Base-by-base conservation (phyloP, 768 basidiomycete genomes). In the Auricularia auricula-judae region DNA sequence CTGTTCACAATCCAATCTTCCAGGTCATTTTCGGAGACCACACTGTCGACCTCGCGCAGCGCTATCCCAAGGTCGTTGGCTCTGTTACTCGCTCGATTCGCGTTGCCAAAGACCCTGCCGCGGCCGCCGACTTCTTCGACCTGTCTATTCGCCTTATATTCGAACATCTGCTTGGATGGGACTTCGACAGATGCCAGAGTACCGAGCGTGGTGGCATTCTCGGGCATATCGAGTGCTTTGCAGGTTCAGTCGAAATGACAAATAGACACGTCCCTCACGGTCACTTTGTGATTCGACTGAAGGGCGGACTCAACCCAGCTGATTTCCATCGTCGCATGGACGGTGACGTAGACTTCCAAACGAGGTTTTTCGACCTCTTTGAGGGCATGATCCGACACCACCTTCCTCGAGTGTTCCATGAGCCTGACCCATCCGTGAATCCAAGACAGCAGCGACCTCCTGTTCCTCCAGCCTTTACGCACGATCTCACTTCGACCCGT, bases 381-480 rank as follows among this genome's bases (percentile, higher is more conserved):
- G 73, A 76, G 58, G 64, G 67, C n/a, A 71, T 75, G 1, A 74
- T 76, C 1, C 62, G 71, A 5, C 73, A 75, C 62, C 69, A 76
- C 61, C 47, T 75, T 0, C 74, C 74, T 10, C 65, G 68, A n/a
- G 43, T 39, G 8, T 39, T 8, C 2, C 2, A 39, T 12, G 3
- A 3, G 39, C 39, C 39, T 1, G 39, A 39, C 12, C 3, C 39
- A 2, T 1, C 7, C 2, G 39, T 39, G 2, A 39, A 39, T 39
- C 39, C 39, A 12, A 3, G 12, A 2, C 39, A 39, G 12, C 39
- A 39, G 39, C 3, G 39, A 12, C 39, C 39, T 7, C 39, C 39
- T 39, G 8, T 1, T 12, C 39, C 39, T 39, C 39, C 39, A 12
- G 39, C 7, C 39, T 39, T 39, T 12, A 12, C 39, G 3, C 3